Percentiles rank a stretch among this genome's conserved stretches.
Conservation (phyloP, 495 filamentous ascomycete species). For the Staphylotrichum longicolle region DNA sequence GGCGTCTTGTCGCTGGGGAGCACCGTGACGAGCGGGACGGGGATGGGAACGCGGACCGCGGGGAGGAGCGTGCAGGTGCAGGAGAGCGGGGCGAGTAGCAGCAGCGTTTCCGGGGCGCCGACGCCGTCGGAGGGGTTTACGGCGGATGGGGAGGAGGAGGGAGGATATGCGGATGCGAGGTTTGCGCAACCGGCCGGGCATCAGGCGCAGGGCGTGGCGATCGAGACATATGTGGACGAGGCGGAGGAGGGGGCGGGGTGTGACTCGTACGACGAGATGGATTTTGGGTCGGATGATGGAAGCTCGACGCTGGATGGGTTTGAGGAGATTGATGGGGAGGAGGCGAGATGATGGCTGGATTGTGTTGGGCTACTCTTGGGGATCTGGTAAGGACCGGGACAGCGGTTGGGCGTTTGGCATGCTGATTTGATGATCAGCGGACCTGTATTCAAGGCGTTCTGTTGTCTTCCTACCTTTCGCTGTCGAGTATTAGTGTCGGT, state of each 20-base stretch:
- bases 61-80: slow-evolving; percentile 31
- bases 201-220: slow-evolving; percentile 28
- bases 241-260: slow-evolving; percentile 1
- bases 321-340: slow-evolving; percentile 16
- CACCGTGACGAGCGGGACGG: no score
- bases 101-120: neutral
- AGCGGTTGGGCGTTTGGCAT: no score
- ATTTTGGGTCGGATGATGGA: slow-evolving; percentile 8
- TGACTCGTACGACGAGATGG: slow-evolving; percentile 10
- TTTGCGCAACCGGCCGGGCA: slow-evolving; percentile 27
- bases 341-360: neutral
- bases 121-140: slow-evolving; percentile 27
- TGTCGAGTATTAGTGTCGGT: no score
- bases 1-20: slow-evolving; percentile 14
- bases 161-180: slow-evolving; percentile 25
- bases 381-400: neutral
- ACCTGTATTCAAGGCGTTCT: no score
- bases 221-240: slow-evolving; percentile 26
- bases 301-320: slow-evolving; percentile 29
- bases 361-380: neutral
- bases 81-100: slow-evolving; percentile 24
- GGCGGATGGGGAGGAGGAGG: slow-evolving; percentile 11
- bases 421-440: no score
- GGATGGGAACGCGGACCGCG: neutral
- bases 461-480: no score